These are phyloP conservation scores for Starmerella cellae DNA, from an alignment of 805 yeast genomes.

Conservation along the genomic window DNA sequence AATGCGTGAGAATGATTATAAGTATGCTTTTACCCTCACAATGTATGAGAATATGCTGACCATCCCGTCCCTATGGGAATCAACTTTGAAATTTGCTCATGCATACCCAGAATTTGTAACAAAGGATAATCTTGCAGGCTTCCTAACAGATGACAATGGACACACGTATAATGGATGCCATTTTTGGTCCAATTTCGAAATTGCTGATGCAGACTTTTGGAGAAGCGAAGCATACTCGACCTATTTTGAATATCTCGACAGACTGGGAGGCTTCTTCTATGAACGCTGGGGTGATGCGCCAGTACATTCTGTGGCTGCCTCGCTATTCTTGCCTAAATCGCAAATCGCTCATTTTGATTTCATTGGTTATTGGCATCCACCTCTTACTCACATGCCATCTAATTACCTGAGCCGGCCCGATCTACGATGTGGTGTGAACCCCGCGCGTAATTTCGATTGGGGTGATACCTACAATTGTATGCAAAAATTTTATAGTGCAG, in stretches of 20 bases:
- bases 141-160: slow-evolving; percentile 54
- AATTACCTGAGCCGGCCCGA: slow-evolving; percentile 8
- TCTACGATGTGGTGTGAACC: slow-evolving; percentile 11
- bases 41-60: slow-evolving; percentile 70
- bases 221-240: slow-evolving; percentile 47
- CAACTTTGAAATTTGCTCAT: slow-evolving; percentile 36
- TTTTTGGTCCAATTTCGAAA: slow-evolving; percentile 91
- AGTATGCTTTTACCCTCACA: slow-evolving; percentile 74
- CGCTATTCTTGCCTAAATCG: slow-evolving; percentile 50
- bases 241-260: slow-evolving; percentile 59
- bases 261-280: slow-evolving; percentile 67
- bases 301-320: slow-evolving; percentile 76
- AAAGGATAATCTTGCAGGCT: slow-evolving; percentile 47
- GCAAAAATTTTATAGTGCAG: slow-evolving; percentile 9
- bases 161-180: slow-evolving; percentile 70
- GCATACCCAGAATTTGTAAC: slow-evolving; percentile 40
- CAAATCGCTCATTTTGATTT: slow-evolving; percentile 86
- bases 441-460: slow-evolving; percentile 14
- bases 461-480: slow-evolving; percentile 10
- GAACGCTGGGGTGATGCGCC: slow-evolving; percentile 99
- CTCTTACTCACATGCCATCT: slow-evolving; percentile 11
- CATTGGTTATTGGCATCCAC: slow-evolving; percentile 66
- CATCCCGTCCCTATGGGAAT: slow-evolving; percentile 63
- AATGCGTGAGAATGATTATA: slow-evolving; percentile 57
- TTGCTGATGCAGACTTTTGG: slow-evolving; percentile 71